These are phyloP conservation scores for Beta vulgaris DNA, from an alignment of 148 eudicot species.

Conservation along the genomic window DNA sequence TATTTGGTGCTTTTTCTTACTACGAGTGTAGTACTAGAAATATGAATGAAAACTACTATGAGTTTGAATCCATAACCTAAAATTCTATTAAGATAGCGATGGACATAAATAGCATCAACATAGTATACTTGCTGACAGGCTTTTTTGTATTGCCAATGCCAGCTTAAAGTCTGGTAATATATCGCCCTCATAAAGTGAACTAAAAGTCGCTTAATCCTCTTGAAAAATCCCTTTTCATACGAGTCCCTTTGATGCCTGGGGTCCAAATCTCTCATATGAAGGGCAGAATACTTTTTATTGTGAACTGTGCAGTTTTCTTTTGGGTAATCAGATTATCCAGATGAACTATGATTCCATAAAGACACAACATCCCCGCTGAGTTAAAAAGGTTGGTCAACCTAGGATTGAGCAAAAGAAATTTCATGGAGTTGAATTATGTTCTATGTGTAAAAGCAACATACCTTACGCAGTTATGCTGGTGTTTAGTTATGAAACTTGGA, in stretches of 20 bases:
- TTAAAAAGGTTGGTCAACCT: background rate
- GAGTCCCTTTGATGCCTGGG: background rate
- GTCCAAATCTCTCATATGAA: too few relatives aligned
- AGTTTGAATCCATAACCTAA: background rate
- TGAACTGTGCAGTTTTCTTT: background rate
- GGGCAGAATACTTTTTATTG: background rate
- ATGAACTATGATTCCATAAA: background rate
- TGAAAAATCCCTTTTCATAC: background rate
- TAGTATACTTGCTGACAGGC: background rate
- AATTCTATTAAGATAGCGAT: background rate
- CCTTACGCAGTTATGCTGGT: background rate
- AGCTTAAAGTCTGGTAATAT: background rate
- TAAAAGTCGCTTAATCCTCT: background rate
- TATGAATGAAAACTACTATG: background rate
- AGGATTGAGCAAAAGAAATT: background rate
- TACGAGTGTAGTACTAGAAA: background rate
- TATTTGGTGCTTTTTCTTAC: background rate
- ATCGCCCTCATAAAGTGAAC: background rate
- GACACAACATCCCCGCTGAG: background rate
- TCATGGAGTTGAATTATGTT: background rate
- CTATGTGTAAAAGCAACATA: background rate
- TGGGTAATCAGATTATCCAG: background rate
- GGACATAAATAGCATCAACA: background rate
- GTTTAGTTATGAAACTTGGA: background rate
- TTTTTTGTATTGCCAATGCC: too few relatives aligned